Evolutionary conservation across 106 monocot genomes (phyloP).

Genomic region (Narthecium ossifragum): DNA sequence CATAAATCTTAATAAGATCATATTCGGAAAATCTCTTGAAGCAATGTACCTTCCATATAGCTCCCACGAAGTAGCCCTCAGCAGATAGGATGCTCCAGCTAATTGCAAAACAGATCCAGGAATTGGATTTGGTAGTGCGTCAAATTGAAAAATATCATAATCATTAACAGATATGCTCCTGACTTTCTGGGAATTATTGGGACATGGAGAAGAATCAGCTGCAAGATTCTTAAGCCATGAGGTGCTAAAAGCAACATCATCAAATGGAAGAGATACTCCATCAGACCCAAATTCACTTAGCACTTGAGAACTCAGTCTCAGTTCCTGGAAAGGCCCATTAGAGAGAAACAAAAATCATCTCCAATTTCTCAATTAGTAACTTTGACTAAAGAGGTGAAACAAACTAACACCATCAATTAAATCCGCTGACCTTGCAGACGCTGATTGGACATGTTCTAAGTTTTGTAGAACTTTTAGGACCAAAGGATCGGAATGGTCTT

Average conservation of each 20-base stretch:
- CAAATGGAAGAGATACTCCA: slow-evolving; percentile 50
- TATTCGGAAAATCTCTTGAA: not conserved
- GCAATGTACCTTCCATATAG: slow-evolving; percentile 80
- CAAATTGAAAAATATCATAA: slow-evolving; percentile 67
- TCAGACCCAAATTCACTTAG: slow-evolving; percentile 76
- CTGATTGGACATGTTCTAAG: slow-evolving; percentile 74
- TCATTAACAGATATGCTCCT: slow-evolving; percentile 49
- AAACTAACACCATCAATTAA: not conserved
- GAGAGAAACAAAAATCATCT: slow-evolving; percentile 3
- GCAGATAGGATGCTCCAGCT: slow-evolving; percentile 82
- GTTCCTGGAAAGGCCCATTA: slow-evolving; percentile 36
- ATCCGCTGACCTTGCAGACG: slow-evolving; percentile 73
- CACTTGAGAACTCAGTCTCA: slow-evolving; percentile 75
- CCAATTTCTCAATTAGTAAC: not conserved
- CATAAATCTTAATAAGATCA: too few species aligned
- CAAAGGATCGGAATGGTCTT: slow-evolving; percentile 64
- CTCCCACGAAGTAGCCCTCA: slow-evolving; percentile 93
- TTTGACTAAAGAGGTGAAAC: not conserved
- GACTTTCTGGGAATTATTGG: slow-evolving; percentile 22
- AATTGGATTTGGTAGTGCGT: slow-evolving; percentile 77
- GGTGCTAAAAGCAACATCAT: slow-evolving; percentile 85
- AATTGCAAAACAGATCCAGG: slow-evolving; percentile 81
- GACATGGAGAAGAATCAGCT: slow-evolving; percentile 16
- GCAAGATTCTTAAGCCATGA: slow-evolving; percentile 79
- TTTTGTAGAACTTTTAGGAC: slow-evolving; percentile 68